Evolutionary conservation across 1,284 basidiomycete species (phyloP), one percentile per base, ranked within the genome.

Genomic region (Somion occarium): DNA sequence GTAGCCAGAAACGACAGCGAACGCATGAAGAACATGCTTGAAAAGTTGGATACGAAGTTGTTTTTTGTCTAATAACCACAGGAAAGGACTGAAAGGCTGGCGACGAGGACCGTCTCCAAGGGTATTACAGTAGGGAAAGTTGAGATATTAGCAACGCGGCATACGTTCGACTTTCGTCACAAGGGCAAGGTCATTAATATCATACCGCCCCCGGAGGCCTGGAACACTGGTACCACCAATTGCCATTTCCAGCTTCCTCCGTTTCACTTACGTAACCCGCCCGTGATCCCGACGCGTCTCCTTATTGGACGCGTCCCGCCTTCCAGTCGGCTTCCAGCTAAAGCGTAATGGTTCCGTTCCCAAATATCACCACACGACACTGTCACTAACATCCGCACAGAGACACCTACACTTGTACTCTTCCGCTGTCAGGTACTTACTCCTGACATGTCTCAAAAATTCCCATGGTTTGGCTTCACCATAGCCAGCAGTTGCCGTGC

Each of bases 1-100:
- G 54, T 48, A 19, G 50, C 30, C n/a, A 56, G 42, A 25, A 51
- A 49, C 37, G 37, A 53, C 22, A 20, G 50, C 34, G 50, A 54
- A 15, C 30, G 39, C 53, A 51, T 54, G 41, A n/a, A 48, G 46
- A 48, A 26, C 37, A 48, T 47, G 44, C 11, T 37, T 42, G 5
- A 18, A 18, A 7, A 22, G n/a, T 42, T 18, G 20, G 39, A 9
- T 42, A 42, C 9, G 7, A 42, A 18, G 39, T n/a, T 9, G 20
- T 9, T 18, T 18, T 42, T 42, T n/a, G 19, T 5, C 20, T 5
- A 42, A 42, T 9, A 5, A 42, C 30, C 7, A 7, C 7, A 15
- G 30, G 7, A 34, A 34, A 34, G 30, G 30, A 34, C 30, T 7
- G 30, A 34, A 34, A 34, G 30, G 30, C 30, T 34, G 30, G 7